Base-by-base conservation (phyloP, 345 rosid genomes). In the Microcos paniculata region DNA sequence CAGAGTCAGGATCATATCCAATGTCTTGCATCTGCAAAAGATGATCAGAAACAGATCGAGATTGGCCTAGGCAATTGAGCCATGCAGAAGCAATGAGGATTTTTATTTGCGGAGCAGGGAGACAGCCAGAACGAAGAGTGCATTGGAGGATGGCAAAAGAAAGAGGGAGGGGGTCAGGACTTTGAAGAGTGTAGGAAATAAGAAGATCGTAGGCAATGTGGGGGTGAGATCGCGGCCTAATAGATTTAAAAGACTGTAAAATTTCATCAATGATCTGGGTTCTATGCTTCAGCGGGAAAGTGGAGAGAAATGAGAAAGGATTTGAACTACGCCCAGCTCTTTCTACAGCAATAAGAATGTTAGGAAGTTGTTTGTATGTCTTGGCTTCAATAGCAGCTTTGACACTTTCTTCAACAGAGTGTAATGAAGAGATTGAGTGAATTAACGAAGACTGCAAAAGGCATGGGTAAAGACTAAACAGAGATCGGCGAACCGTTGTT, bases 41-140 rank as follows among this genome's bases (percentile, higher is more conserved):
- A 65, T 86, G 77, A n/a, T 53, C 79, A 6, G 79, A 80, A 59
- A 86, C 85, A 35, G 92, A 62, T 38, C 56, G 84, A 48, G 85
- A 77, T 57, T 77, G 77, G 72, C 64, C 45, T 42, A 82, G 76
- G 16, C 77, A 77, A 31, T 77, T 66, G 46, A 89, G 83, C 99
- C 98, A 95, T 26, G 86, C 92, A 11, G 86, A 77, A 55, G 99
- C 83, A 53, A 95, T 85, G 61, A 87, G 76, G 33, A 90, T 83
- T 46, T 79, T 84, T 23, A 85, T 79, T 80, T 91, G 94, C 19
- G 92, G 93, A 52, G 58, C 83, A 6, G 94, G 97, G 75, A 71
- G 55, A 45, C 89, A 88, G 9, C 98, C 99, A 3, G 97, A 89
- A 30, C 94, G 94, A 84, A 94, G 94, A 12, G 82, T 86, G 12